Percentiles rank a stretch among this genome's conserved stretches.
Evolutionary conservation across 2,329 filamentous ascomycete species (phyloP).

Genomic region (Lomentospora prolificans): DNA sequence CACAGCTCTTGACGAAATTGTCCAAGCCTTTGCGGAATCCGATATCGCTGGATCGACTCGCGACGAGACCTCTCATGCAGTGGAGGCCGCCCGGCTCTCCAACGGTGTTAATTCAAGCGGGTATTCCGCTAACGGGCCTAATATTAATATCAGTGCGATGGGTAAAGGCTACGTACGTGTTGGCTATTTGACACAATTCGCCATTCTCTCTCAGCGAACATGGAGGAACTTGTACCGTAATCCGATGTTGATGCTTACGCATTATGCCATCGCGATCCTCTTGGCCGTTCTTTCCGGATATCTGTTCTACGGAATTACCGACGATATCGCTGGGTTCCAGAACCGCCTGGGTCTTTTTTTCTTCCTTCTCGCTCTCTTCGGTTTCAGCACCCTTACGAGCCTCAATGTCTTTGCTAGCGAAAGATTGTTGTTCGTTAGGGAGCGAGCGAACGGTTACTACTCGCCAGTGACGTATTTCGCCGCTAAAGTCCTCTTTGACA

Average conservation of each 20-base stretch:
- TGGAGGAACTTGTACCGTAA: constrained; percentile 98
- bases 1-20: constrained; percentile 75
- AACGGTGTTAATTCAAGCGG: constrained; percentile 55
- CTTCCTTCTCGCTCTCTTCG: constrained; percentile 90
- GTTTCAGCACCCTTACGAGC: constrained; percentile 91
- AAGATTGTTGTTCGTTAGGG: constrained; percentile 80
- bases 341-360: constrained; percentile 96
- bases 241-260: constrained; percentile 94
- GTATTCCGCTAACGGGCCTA: constrained; percentile 33
- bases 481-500: constrained; percentile 96
- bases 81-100: constrained; percentile 52
- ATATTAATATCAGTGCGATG: constrained; percentile 46
- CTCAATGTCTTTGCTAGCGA: constrained; percentile 90
- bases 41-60: constrained; percentile 64
- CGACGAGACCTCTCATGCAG: constrained; percentile 67
- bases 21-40: constrained; percentile 66
- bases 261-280: constrained; percentile 94
- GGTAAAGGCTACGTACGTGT: constrained; percentile 77
- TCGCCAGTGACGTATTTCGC: constrained; percentile 87
- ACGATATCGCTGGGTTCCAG: constrained; percentile 95
- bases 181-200: constrained; percentile 70
- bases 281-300: constrained; percentile 90
- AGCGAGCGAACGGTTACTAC: constrained; percentile 96
- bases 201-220: constrained; percentile 80
- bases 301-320: constrained; percentile 90